A percentile compares a stretch with the other conserved stretches of the same genome.
Conservation (phyloP, 1,284 basidiomycete species). For the Puccinia polysora region DNA sequence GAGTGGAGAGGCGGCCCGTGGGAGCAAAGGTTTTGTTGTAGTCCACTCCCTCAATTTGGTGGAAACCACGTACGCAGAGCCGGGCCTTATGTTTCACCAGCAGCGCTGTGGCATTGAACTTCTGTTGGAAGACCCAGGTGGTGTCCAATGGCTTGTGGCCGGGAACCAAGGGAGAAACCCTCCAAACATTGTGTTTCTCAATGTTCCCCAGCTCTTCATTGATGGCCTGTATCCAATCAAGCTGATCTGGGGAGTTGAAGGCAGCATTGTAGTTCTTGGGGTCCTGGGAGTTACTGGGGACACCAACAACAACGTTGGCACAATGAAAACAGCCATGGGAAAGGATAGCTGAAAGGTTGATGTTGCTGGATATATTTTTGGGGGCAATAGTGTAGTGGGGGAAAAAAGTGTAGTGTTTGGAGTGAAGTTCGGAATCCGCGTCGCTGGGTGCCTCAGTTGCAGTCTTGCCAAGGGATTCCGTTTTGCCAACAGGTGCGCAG, state of each 20-base stretch:
- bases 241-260: background rate
- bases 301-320: background rate
- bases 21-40: conserved; percentile 17
- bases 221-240: conserved; percentile 2
- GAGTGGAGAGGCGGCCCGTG: background rate
- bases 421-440: too few species aligned
- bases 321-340: background rate
- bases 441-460: too few species aligned
- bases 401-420: background rate
- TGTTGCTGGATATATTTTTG: background rate
- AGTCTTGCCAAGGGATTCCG: too few species aligned
- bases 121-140: conserved; percentile 7
- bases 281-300: background rate
- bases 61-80: background rate
- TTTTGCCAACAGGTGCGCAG: too few species aligned
- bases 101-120: background rate
- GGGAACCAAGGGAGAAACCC: background rate
- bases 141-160: background rate
- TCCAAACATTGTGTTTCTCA: conserved; percentile 1
- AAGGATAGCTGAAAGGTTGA: background rate
- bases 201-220: background rate
- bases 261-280: background rate
- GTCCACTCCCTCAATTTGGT: background rate
- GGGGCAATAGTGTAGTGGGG: background rate
- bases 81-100: conserved; percentile 6